These are phyloP conservation scores for Mrakia hoshinonis DNA, from an alignment of 768 basidiomycete genomes.

Conservation along the genomic window DNA sequence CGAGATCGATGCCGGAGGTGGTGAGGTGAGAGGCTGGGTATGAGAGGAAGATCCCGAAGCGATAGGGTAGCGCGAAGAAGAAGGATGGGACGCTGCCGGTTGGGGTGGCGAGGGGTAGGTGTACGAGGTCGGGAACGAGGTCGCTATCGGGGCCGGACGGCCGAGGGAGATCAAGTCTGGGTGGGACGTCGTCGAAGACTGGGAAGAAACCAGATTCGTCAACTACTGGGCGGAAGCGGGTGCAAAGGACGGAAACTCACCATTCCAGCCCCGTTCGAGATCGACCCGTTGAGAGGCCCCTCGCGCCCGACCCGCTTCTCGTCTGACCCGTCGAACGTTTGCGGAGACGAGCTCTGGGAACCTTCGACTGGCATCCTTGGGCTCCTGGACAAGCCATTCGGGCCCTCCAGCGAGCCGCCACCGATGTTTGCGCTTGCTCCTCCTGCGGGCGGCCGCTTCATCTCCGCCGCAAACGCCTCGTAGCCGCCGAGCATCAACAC, in stretches of 20 bases:
- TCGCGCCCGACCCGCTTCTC: too few relatives aligned
- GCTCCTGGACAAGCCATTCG: not conserved
- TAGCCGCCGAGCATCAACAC: constrained; percentile 78
- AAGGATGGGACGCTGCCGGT: not conserved
- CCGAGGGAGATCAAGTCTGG: not conserved
- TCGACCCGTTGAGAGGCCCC: too few relatives aligned
- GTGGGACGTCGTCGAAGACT: not conserved
- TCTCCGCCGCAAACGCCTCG: constrained; percentile 60
- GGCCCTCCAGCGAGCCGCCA: constrained; percentile 7
- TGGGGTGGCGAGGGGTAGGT: not conserved
- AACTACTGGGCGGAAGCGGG: too few relatives aligned
- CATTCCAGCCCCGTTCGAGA: too few relatives aligned
- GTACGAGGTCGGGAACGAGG: not conserved
- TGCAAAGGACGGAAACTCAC: too few relatives aligned
- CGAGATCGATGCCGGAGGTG: constrained; percentile 24
- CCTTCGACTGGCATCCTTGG: not conserved
- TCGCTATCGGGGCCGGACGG: too few relatives aligned
- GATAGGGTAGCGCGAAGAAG: constrained; percentile 3
- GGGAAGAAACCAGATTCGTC: not conserved
- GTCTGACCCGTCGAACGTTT: too few relatives aligned
- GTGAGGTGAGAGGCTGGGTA: not conserved
- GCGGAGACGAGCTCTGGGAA: too few relatives aligned
- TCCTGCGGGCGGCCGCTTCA: constrained; percentile 44
- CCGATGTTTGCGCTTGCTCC: constrained; percentile 20
- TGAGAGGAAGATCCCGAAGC: not conserved